Percentiles rank a stretch among this genome's conserved stretches.
phyloP scores from a whole-genome alignment of 345 rosid genomes.

The Aurinia saxatilis region DNA sequence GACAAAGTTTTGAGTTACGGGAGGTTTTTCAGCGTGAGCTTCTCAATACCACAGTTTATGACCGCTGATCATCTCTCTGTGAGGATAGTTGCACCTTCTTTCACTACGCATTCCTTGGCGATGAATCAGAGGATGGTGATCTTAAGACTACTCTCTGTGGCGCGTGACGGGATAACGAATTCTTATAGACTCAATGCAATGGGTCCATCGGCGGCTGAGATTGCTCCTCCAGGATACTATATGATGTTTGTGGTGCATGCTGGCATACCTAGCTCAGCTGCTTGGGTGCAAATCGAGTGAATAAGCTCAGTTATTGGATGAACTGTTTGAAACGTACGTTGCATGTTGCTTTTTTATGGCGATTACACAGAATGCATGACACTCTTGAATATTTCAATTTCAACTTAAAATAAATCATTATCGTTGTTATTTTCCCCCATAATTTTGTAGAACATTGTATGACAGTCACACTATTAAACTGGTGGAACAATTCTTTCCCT shows the following conservation, averaged over 20 bases:
- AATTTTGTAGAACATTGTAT: too few relatives aligned
- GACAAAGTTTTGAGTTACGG: constrained; percentile 29
- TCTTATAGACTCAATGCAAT: constrained; percentile 13
- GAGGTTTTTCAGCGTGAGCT: constrained; percentile 22
- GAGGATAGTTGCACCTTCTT: constrained; percentile 58
- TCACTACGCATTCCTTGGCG: constrained; percentile 62
- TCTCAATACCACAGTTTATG: constrained; percentile 28
- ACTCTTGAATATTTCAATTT: too few relatives aligned
- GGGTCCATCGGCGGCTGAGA: constrained; percentile 47
- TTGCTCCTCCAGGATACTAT: constrained; percentile 79
- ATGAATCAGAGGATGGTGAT: constrained; percentile 88
- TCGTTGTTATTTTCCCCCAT: too few relatives aligned
- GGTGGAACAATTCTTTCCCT: too few relatives aligned
- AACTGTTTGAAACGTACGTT: constrained; percentile 2
- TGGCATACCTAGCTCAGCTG: constrained; percentile 54
- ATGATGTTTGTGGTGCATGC: constrained; percentile 64
- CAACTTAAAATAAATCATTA: too few relatives aligned
- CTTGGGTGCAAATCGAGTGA: constrained; percentile 62
- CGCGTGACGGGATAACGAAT: background rate
- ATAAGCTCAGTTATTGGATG: background rate
- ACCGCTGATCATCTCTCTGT: constrained; percentile 33
- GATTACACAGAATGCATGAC: too few relatives aligned
- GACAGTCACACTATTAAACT: too few relatives aligned
- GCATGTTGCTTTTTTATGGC: constrained; percentile 3
- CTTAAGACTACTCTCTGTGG: constrained; percentile 28